Base-by-base conservation (phyloP, 352 stramenopile genomes). In the Globisporangium alternatum region DNA sequence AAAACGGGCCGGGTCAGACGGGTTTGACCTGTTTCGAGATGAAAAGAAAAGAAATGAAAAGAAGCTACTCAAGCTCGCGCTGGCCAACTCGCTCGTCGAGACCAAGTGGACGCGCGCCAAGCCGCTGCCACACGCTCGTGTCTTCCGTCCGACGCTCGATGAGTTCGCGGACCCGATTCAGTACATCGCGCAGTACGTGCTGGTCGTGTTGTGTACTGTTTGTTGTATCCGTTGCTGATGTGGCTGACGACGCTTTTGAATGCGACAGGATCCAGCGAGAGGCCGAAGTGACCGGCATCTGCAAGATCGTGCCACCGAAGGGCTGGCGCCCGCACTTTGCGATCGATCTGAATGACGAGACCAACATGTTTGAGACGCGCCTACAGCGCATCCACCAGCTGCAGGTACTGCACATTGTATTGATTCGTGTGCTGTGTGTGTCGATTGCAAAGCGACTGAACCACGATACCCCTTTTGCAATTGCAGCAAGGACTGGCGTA, bases 241-340 rank as follows among this genome's bases (percentile, higher is more conserved):
- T 39, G 3, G 7, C 7, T 39, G 33, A 39, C 33, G 10, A 39
- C 10, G 8, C 10, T 8, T 56, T 15, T 43, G 25, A 48, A 60
- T 21, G 15, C 7, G 62, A 44, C 66, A 89, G 81, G 51, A 90
- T 92, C 64, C 80, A 89, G 65, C 67, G 71, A 19, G 71, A 85
- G 41, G 85, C 79, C 0, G 63, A 80, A 30, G 72, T 67, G 19
- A 88, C 80, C 66, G 97, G 97, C n/a, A 98, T 99, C 57, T 98
- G 88, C 74, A 99, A 99, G 76, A 99, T 99, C 67, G 93, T 99
- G 1, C 97, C 97, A 44, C 97, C 97, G 0, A 66, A 71, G n/a
- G 97, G 93, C 13, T 99, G 95, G 95, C 90, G 90, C 21, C 93
- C 91, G 9, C 64, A 75, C 17, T 91, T 88, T 64, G 74, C 77